Conservation (phyloP, 495 filamentous ascomycete genomes). For the Trichoderma reesei region DNA sequence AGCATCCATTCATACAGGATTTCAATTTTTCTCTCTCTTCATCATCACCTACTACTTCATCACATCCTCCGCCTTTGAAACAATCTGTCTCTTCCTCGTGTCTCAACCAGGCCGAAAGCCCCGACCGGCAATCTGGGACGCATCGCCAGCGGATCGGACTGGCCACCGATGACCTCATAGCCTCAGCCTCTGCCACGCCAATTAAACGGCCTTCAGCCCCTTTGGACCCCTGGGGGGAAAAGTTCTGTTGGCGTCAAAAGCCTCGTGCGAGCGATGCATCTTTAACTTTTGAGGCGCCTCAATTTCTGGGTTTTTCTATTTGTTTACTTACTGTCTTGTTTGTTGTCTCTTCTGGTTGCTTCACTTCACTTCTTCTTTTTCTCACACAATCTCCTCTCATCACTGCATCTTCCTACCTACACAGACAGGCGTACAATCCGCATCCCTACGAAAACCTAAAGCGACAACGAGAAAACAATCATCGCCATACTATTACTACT, state of each 20-base stretch:
- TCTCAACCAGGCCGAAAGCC: not conserved
- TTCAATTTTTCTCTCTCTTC: no score
- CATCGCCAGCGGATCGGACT: not conserved
- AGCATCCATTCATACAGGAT: no score
- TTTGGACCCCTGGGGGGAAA: not conserved
- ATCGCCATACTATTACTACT: no score
- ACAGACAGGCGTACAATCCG: not conserved
- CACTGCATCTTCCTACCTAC: no score
- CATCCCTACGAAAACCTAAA: not conserved
- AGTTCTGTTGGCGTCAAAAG: not conserved
- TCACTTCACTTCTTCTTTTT: not conserved
- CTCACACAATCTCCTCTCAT: not conserved
- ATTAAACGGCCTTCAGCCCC: not conserved
- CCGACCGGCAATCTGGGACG: not conserved
- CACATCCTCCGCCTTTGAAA: no score
- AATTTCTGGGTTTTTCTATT: not conserved
- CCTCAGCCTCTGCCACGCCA: not conserved
- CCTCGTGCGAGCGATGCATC: not conserved
- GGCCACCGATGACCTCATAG: constrained; percentile 1
- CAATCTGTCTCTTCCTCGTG: not conserved
- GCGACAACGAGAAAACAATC: not conserved
- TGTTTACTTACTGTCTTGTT: not conserved
- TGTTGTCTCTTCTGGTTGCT: not conserved
- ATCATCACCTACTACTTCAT: no score
- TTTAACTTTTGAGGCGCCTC: not conserved